Conservation (phyloP, 1,139 yeast genomes). For the Blastobotrys elegans region DNA sequence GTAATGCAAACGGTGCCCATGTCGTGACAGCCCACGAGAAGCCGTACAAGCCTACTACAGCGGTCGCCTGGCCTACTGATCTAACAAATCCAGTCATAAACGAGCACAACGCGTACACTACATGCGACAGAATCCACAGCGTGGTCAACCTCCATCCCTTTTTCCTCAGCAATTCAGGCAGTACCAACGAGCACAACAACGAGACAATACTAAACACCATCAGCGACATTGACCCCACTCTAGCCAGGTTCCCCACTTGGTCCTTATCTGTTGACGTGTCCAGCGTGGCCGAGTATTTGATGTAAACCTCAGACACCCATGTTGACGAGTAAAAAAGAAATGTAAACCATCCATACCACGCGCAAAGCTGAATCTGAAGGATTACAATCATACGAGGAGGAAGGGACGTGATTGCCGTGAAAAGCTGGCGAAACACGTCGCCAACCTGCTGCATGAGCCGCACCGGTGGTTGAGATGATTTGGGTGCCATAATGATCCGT, state of each 20-base stretch:
- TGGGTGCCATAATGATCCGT: constrained; percentile 17
- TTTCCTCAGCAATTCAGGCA: constrained; percentile 28
- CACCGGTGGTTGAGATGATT: neutral
- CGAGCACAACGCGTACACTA: constrained; percentile 35
- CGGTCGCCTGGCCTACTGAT: constrained; percentile 30
- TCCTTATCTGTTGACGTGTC: constrained; percentile 15
- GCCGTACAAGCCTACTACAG: constrained; percentile 35
- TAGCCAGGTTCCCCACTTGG: constrained; percentile 34
- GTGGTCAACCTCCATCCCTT: constrained; percentile 20
- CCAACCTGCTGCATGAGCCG: neutral
- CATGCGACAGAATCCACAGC: constrained; percentile 34
- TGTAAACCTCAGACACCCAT: constrained; percentile 40
- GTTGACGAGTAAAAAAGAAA: constrained; percentile 38
- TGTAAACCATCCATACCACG: constrained; percentile 39
- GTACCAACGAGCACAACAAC: constrained; percentile 30
- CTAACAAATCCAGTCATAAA: constrained; percentile 30
- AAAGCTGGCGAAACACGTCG: constrained; percentile 19
- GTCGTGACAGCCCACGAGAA: constrained; percentile 39
- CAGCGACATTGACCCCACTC: constrained; percentile 38
- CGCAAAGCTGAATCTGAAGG: constrained; percentile 33
- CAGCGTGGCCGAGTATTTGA: constrained; percentile 18
- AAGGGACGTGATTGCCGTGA: constrained; percentile 20
- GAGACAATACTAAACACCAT: constrained; percentile 36
- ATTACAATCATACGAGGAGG: constrained; percentile 29
- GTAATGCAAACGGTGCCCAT: constrained; percentile 41